phyloP scores from a whole-genome alignment of 495 filamentous ascomycete species.

The Penicillium pancosmium region DNA sequence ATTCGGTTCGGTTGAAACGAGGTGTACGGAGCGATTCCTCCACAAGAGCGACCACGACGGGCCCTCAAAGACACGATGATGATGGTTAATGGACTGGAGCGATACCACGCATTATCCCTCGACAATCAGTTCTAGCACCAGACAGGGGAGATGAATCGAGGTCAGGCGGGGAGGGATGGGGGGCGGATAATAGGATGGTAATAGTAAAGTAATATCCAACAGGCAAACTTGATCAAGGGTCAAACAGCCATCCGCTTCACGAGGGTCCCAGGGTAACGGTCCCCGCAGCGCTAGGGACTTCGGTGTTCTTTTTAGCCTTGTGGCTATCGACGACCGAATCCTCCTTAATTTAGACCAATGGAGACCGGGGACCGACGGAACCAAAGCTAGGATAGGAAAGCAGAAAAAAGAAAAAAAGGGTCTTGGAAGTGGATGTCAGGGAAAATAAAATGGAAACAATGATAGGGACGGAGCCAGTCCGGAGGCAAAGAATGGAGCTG shows the following conservation, averaged over 20 bases:
- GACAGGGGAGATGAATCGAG: background rate
- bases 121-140: background rate
- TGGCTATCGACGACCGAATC: conserved; percentile 12
- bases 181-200: conserved; percentile 1
- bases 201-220: conserved; percentile 3
- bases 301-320: conserved; percentile 11
- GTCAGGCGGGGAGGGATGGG: background rate
- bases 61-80: conserved; percentile 27
- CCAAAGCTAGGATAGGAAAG: conserved; percentile 6
- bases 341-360: conserved; percentile 7
- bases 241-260: conserved; percentile 7
- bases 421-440: conserved; percentile 10
- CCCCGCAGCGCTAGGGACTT: conserved; percentile 29
- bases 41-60: conserved; percentile 27
- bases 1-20: background rate
- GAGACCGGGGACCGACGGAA: conserved; percentile 6
- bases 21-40: conserved; percentile 6
- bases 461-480: background rate
- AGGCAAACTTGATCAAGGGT: conserved; percentile 7
- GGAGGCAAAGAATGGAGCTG: background rate
- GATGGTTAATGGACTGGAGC: conserved; percentile 18
- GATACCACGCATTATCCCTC: conserved; percentile 27
- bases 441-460: background rate
- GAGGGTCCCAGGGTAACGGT: conserved; percentile 17
- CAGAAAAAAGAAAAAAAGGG: conserved; percentile 16